Conservation (phyloP, 192 early-diverging fungal species). For the Backusella psychrophila region DNA sequence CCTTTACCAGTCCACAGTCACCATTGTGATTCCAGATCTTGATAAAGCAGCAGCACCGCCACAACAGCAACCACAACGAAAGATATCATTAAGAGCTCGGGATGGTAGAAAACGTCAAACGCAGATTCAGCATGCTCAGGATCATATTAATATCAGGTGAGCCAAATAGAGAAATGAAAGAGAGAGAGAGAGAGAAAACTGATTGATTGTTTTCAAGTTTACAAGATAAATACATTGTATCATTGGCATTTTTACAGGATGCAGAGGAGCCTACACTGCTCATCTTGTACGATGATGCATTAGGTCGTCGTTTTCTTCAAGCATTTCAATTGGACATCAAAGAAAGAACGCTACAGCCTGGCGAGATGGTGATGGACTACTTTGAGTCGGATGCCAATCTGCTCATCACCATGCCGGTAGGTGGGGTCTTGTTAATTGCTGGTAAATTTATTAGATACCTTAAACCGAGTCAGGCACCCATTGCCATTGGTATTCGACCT, state of each 20-base stretch:
- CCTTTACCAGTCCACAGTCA: slow-evolving; percentile 12
- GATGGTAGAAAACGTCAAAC: slow-evolving; percentile 13
- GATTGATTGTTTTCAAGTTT: neutral
- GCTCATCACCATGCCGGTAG: slow-evolving; percentile 59
- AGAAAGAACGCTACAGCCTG: slow-evolving; percentile 38
- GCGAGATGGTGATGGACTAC: slow-evolving; percentile 33
- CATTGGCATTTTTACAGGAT: slow-evolving; percentile 50
- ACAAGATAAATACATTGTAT: slow-evolving; percentile 37
- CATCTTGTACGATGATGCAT: slow-evolving; percentile 61
- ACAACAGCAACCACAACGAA: neutral
- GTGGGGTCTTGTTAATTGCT: slow-evolving; percentile 55
- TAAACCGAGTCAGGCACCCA: slow-evolving; percentile 34
- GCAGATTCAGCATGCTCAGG: neutral
- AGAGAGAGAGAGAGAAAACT: no score
- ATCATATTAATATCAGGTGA: slow-evolving; percentile 20
- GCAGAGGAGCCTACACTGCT: slow-evolving; percentile 44
- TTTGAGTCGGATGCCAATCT: slow-evolving; percentile 50
- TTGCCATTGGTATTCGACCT: slow-evolving; percentile 27
- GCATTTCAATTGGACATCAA: slow-evolving; percentile 54
- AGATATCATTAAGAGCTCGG: neutral
- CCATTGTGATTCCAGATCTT: slow-evolving; percentile 10
- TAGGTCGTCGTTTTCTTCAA: slow-evolving; percentile 54
- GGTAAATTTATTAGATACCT: slow-evolving; percentile 58
- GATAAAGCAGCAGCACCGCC: neutral
- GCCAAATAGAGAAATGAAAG: no score